phyloP scores from a whole-genome alignment of 2,329 filamentous ascomycete species.

The Trichophyton simii region DNA sequence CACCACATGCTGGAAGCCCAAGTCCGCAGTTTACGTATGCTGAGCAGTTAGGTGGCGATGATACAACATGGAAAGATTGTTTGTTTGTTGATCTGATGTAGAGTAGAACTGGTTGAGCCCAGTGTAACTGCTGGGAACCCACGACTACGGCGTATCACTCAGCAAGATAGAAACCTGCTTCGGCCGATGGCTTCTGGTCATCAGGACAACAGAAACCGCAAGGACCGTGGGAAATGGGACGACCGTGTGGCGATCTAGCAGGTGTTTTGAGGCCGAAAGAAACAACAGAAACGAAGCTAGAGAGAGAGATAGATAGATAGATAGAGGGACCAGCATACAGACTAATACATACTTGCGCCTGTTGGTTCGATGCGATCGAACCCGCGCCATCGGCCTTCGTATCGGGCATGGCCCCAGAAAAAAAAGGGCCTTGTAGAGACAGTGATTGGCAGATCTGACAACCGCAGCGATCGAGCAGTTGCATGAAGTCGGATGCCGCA shows the following conservation, averaged over 20 bases:
- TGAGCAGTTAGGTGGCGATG: too few relatives aligned
- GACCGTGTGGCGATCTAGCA: neutral
- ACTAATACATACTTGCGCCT: too few relatives aligned
- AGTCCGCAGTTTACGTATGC: too few relatives aligned
- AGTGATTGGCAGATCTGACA: neutral
- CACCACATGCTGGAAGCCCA: too few relatives aligned
- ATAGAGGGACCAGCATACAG: neutral
- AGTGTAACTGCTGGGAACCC: neutral
- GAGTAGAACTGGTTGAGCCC: neutral
- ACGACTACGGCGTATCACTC: neutral
- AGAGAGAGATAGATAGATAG: neutral
- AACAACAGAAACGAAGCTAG: neutral
- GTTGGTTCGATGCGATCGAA: neutral
- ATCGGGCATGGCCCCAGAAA: neutral
- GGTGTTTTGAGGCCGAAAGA: too few relatives aligned
- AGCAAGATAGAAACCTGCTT: neutral
- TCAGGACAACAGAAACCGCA: neutral
- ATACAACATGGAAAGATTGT: neutral
- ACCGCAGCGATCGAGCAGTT: neutral
- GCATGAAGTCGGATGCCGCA: neutral
- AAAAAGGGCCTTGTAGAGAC: neutral
- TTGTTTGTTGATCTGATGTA: neutral
- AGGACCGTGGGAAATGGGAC: neutral
- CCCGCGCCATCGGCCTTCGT: neutral
- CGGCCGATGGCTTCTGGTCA: neutral